Evolutionary conservation across 2,329 filamentous ascomycete genomes (phyloP).

Genomic region (Diplocarpon mali): DNA sequence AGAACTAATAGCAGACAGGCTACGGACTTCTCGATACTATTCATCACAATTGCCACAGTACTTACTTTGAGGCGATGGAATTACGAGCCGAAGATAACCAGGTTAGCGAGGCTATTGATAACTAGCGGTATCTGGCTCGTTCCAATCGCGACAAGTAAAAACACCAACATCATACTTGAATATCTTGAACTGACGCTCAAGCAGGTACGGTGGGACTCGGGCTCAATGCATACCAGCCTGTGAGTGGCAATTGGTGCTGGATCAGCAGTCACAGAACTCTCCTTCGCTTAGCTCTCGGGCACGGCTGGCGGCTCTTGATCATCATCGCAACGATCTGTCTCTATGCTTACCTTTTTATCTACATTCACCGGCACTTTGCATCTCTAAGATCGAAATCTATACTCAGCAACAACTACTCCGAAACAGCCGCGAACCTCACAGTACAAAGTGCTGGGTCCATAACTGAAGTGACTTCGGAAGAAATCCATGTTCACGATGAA

Average conservation of each 20-base stretch:
- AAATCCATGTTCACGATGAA: slow-evolving; percentile 6
- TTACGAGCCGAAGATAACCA: slow-evolving; percentile 24
- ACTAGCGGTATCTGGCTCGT: too few relatives aligned
- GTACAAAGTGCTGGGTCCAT: not conserved
- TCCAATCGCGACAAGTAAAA: too few relatives aligned
- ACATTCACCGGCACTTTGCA: slow-evolving; percentile 20
- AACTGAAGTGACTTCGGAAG: not conserved
- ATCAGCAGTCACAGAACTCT: slow-evolving; percentile 23
- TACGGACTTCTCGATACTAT: slow-evolving; percentile 33
- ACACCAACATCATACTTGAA: not conserved
- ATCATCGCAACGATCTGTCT: slow-evolving; percentile 27
- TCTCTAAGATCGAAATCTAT: not conserved
- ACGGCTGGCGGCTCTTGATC: slow-evolving; percentile 31
- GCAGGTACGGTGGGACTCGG: slow-evolving; percentile 8
- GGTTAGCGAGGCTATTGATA: not conserved
- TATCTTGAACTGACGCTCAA: not conserved
- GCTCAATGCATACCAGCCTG: slow-evolving; percentile 17
- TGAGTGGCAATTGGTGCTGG: slow-evolving; percentile 34
- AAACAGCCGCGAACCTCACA: not conserved
- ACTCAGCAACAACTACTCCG: not conserved
- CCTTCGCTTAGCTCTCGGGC: slow-evolving; percentile 29
- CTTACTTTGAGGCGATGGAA: slow-evolving; percentile 30
- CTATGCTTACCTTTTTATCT: slow-evolving; percentile 30
- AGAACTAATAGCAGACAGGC: slow-evolving; percentile 14
- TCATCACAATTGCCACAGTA: slow-evolving; percentile 34